A percentile compares a stretch with the other conserved stretches of the same genome.
phyloP scores from a whole-genome alignment of 148 eudicot species.

The Mesembryanthemum crystallinum region DNA sequence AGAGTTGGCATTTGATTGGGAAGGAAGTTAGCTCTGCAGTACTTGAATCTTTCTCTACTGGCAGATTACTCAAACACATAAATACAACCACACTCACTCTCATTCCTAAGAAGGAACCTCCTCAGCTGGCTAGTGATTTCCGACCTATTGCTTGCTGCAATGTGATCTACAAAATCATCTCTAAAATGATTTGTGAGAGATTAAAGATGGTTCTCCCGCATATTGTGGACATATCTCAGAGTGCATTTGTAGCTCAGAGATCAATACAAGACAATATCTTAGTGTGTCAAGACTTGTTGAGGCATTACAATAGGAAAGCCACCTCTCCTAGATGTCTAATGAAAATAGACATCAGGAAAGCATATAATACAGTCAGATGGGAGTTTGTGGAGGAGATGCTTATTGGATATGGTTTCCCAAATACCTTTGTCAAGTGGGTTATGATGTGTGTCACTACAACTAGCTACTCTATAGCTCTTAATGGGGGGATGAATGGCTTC shows the following conservation, averaged over 20 bases:
- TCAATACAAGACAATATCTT: neutral
- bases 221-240: neutral
- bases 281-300: neutral
- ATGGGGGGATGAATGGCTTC: neutral
- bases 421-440: neutral
- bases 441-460: neutral
- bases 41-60: neutral
- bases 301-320: too few relatives aligned
- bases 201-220: neutral
- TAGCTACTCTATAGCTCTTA: neutral
- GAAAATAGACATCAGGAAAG: too few relatives aligned
- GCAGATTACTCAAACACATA: neutral
- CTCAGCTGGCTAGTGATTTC: neutral
- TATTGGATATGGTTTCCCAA: neutral
- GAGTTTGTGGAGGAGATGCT: too few relatives aligned
- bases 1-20: neutral
- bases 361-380: too few relatives aligned
- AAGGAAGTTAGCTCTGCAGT: neutral
- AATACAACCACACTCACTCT: neutral
- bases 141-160: neutral
- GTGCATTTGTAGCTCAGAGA: neutral
- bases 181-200: neutral
- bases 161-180: neutral
- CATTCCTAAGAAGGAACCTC: neutral
- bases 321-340: too few relatives aligned